These are phyloP conservation scores for Leccinum broughii DNA, from an alignment of 768 basidiomycete genomes.

Conservation along the genomic window DNA sequence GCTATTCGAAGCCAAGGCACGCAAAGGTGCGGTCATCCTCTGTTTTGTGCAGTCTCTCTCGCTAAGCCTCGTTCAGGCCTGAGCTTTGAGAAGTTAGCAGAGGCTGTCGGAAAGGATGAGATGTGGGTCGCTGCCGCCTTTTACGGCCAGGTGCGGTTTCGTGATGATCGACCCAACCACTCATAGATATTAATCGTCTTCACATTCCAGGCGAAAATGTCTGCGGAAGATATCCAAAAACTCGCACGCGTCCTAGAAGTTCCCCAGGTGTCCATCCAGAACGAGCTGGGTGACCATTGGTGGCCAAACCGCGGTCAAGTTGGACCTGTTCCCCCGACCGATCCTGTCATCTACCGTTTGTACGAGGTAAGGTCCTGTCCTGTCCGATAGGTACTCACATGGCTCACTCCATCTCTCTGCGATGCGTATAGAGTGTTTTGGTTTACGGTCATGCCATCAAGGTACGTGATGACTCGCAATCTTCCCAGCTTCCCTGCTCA, in stretches of 20 bases:
- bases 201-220: slow-evolving; percentile 61
- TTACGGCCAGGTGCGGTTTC: slow-evolving; percentile 65
- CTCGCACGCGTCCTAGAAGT: slow-evolving; percentile 54
- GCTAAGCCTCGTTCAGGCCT: slow-evolving; percentile 42
- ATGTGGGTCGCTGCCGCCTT: slow-evolving; percentile 83
- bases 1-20: slow-evolving; percentile 67
- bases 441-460: slow-evolving; percentile 84
- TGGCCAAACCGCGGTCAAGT: slow-evolving; percentile 65
- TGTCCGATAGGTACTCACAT: neutral
- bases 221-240: slow-evolving; percentile 54
- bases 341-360: slow-evolving; percentile 79
- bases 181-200: neutral
- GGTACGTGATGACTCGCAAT: slow-evolving; percentile 36
- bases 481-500: neutral
- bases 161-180: neutral
- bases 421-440: slow-evolving; percentile 51
- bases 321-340: slow-evolving; percentile 70
- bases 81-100: slow-evolving; percentile 69
- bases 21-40: slow-evolving; percentile 45
- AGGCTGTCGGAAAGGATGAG: slow-evolving; percentile 69
- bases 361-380: slow-evolving; percentile 56
- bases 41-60: neutral
- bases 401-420: neutral
- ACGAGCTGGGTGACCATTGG: slow-evolving; percentile 62
- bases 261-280: slow-evolving; percentile 37